Evolutionary conservation across 345 rosid genomes (phyloP).

Genomic region (Nephelium lappaceum): DNA sequence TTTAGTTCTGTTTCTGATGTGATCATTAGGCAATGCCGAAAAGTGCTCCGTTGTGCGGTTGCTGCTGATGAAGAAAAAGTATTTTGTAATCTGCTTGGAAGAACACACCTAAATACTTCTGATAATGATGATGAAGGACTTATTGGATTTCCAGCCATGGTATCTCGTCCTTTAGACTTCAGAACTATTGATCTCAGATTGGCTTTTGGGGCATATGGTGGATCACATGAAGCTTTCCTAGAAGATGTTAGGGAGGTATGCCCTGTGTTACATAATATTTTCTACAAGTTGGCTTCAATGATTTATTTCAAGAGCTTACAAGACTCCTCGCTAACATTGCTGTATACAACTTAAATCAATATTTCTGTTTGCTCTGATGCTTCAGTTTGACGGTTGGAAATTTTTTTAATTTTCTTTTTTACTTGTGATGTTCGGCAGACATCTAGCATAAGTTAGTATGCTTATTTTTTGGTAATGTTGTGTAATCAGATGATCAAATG

Average conservation of each 20-base stretch:
- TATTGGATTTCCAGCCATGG: conserved; percentile 38
- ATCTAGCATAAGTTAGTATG: neutral
- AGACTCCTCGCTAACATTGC: neutral
- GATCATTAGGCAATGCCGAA: conserved; percentile 40
- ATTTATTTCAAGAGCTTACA: neutral
- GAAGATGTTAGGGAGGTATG: conserved; percentile 50
- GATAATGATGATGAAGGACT: conserved; percentile 41
- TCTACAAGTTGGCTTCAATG: neutral
- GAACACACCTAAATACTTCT: conserved; percentile 35
- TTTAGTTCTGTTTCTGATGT: conserved; percentile 30
- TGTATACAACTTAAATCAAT: neutral
- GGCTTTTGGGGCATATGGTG: conserved; percentile 40
- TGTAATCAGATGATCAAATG: neutral
- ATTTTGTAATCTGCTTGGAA: conserved; percentile 44
- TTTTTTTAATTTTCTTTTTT: neutral
- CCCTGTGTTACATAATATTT: neutral
- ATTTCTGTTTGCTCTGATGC: conserved; percentile 3
- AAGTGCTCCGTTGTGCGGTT: conserved; percentile 35
- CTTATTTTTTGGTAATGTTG: neutral
- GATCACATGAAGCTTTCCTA: conserved; percentile 44
- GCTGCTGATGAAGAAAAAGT: conserved; percentile 38
- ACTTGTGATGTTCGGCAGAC: neutral
- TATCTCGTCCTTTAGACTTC: conserved; percentile 42
- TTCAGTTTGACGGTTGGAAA: neutral
- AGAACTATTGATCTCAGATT: conserved; percentile 41